A percentile compares a stretch with the other conserved stretches of the same genome.
Evolutionary conservation across 2,329 filamentous ascomycete genomes (phyloP).

Genomic region (Colletotrichum graminicola): DNA sequence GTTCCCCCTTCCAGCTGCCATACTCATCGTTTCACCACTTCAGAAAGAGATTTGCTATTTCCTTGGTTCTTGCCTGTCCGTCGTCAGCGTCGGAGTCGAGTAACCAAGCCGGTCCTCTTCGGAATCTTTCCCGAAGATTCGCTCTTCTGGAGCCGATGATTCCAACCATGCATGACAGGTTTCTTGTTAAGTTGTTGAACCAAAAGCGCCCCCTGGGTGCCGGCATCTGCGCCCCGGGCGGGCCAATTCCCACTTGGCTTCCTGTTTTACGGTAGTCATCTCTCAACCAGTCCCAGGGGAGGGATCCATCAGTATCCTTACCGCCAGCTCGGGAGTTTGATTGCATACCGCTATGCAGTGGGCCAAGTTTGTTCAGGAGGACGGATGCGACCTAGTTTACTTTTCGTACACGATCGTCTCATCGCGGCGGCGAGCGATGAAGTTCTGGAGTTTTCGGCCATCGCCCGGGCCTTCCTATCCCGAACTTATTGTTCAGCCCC

Average conservation of each 20-base stretch:
- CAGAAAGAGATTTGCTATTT: neutral
- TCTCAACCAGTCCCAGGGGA: constrained; percentile 17
- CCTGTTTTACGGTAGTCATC: constrained; percentile 28
- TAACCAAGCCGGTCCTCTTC: constrained; percentile 25
- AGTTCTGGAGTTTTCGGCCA: constrained; percentile 13
- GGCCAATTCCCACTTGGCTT: constrained; percentile 38
- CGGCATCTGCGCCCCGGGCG: constrained; percentile 39
- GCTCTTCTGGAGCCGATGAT: constrained; percentile 18
- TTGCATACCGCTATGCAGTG: constrained; percentile 28
- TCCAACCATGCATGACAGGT: constrained; percentile 24
- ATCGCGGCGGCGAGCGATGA: neutral
- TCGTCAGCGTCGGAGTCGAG: constrained; percentile 2
- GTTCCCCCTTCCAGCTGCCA: neutral
- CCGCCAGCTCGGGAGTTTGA: constrained; percentile 34
- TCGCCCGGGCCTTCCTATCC: constrained; percentile 21
- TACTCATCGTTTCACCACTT: neutral
- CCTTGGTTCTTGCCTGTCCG: neutral
- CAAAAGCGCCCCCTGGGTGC: constrained; percentile 31
- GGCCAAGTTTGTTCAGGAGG: constrained; percentile 2
- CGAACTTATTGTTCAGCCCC: constrained; percentile 13
- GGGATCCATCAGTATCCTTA: constrained; percentile 16
- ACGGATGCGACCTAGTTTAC: constrained; percentile 7
- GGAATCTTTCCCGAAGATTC: constrained; percentile 33
- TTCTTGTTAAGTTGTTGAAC: constrained; percentile 37
- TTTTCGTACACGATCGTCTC: constrained; percentile 17